Evolutionary conservation across 140 eudicot species (phyloP).

Genomic region (Anethum foeniculum): DNA sequence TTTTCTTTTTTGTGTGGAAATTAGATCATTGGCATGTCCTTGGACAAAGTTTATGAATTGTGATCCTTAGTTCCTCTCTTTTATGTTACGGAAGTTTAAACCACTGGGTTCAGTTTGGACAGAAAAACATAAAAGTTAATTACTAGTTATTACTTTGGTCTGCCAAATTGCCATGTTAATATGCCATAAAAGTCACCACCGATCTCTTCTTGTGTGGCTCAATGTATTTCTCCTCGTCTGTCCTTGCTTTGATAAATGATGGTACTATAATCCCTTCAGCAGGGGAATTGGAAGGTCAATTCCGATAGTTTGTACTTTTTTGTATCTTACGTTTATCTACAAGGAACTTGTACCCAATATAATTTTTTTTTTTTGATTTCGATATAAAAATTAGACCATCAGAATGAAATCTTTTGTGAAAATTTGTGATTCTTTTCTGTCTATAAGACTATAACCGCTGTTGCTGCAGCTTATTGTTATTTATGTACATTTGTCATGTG

Average conservation of each 20-base stretch:
- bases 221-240: neutral
- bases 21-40: constrained; percentile 25
- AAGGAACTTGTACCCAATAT: neutral
- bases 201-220: neutral
- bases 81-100: neutral
- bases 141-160: neutral
- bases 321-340: neutral
- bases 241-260: neutral
- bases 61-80: constrained; percentile 5
- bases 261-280: neutral
- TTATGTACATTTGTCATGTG: neutral
- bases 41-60: constrained; percentile 25
- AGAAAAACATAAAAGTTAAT: neutral
- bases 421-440: neutral
- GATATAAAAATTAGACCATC: neutral
- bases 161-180: neutral
- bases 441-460: neutral
- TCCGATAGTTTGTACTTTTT: neutral
- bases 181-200: neutral
- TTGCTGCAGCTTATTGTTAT: neutral
- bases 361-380: neutral
- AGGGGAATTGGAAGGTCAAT: neutral
- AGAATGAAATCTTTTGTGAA: neutral
- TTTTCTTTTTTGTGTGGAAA: no score
- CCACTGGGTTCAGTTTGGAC: neutral